Percentiles rank a stretch among this genome's conserved stretches.
These are phyloP conservation scores for Elsinoe fawcettii DNA, from an alignment of 2,329 filamentous ascomycete species.

Conservation along the genomic window DNA sequence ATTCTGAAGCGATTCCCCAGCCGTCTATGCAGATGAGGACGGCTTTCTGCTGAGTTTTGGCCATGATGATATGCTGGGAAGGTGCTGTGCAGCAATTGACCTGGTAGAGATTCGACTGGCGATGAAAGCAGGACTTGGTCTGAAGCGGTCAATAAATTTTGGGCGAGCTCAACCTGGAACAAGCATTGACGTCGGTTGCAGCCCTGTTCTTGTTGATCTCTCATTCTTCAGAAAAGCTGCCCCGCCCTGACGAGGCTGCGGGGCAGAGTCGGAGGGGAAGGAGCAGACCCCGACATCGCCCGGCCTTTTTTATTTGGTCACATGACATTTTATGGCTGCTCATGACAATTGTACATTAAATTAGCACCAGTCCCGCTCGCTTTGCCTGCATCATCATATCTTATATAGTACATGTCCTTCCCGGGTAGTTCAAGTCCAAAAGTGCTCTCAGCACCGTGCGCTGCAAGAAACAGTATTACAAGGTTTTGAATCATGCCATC, in stretches of 20 bases:
- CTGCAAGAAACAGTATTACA: too few species aligned
- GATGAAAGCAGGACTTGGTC: background rate
- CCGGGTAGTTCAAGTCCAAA: background rate
- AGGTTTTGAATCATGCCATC: too few species aligned
- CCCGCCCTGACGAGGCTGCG: background rate
- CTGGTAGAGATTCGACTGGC: background rate
- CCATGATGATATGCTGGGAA: conserved; percentile 41
- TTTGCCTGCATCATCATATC: background rate
- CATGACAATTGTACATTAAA: background rate
- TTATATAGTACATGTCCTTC: background rate
- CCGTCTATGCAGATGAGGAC: conserved; percentile 94
- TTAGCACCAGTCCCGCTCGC: background rate
- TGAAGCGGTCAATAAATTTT: background rate
- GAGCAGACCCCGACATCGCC: background rate
- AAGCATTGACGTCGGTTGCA: conserved; percentile 4
- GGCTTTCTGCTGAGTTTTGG: conserved; percentile 60
- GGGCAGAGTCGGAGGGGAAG: background rate
- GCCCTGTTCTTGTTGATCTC: background rate
- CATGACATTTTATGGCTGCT: too few species aligned
- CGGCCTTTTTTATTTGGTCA: too few species aligned
- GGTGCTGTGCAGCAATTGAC: background rate
- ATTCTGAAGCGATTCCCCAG: conserved; percentile 80
- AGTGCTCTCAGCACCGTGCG: background rate
- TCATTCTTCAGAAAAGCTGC: background rate
- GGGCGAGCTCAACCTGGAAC: conserved; percentile 1